phyloP scores from a whole-genome alignment of 148 eudicot species.

The Nepenthes mirabilis region DNA sequence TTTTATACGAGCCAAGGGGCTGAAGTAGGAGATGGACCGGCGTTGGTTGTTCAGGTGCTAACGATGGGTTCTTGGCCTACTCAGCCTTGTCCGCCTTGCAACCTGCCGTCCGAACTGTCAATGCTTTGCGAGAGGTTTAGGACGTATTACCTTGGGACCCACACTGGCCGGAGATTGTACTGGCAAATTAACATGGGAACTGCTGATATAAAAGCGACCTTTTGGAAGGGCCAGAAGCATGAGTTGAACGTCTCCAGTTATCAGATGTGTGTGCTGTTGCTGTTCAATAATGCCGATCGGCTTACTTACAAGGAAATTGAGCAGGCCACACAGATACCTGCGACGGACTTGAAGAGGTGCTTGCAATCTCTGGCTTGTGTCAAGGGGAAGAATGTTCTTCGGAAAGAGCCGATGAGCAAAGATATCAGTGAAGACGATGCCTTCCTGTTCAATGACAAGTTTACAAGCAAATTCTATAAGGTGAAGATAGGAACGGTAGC shows the following conservation, averaged over 20 bases:
- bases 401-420: constrained; percentile 1
- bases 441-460: not conserved
- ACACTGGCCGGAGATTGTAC: not conserved
- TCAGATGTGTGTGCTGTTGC: not conserved
- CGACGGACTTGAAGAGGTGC: not conserved
- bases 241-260: not conserved
- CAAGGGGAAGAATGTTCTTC: not conserved
- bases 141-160: not conserved
- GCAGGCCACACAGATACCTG: not conserved
- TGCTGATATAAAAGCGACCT: not conserved
- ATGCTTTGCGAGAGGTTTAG: not conserved
- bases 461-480: not conserved
- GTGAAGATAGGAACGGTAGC: not conserved
- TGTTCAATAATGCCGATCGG: not conserved
- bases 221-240: not conserved
- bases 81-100: not conserved
- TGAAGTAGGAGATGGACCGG: not conserved
- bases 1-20: not conserved
- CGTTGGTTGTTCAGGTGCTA: not conserved
- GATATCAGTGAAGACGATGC: not conserved
- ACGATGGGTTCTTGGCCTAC: not conserved
- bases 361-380: constrained; percentile 1
- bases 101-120: not conserved
- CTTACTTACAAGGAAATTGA: not conserved
- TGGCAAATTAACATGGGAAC: not conserved